phyloP scores from a whole-genome alignment of 2,329 filamentous ascomycete genomes.

The Leptographium radiaticola region DNA sequence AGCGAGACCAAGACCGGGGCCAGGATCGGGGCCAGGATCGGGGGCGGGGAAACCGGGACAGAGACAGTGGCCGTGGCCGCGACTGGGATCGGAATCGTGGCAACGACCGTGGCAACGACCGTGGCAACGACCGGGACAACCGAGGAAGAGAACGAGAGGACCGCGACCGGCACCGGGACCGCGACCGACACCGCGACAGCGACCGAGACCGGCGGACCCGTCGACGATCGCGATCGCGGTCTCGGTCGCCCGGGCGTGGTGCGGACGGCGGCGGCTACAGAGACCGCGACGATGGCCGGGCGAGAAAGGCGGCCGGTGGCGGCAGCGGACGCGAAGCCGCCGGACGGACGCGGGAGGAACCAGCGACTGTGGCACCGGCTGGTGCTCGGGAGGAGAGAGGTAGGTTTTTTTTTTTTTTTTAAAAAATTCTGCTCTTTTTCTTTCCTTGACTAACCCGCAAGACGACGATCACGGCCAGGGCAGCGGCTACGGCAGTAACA shows the following conservation, averaged over 20 bases:
- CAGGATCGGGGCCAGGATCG: not conserved
- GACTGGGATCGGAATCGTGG: slow-evolving; percentile 1
- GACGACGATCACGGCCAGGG: not conserved
- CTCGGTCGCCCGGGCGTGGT: not conserved
- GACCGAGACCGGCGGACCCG: slow-evolving; percentile 8
- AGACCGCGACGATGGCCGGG: not conserved
- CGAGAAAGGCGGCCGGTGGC: not conserved
- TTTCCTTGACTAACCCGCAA: not conserved
- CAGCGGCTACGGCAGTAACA: not conserved
- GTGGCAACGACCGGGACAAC: too few relatives aligned
- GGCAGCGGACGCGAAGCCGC: not conserved
- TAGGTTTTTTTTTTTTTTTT: too few relatives aligned
- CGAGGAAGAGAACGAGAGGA: not conserved
- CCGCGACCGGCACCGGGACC: slow-evolving; percentile 8
- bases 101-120: not conserved
- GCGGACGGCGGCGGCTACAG: not conserved
- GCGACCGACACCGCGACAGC: slow-evolving; percentile 8
- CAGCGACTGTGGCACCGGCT: too few relatives aligned
- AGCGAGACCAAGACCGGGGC: not conserved
- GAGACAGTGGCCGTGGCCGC: slow-evolving; percentile 4
- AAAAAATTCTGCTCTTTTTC: too few relatives aligned
- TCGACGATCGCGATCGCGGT: not conserved
- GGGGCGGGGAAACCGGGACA: not conserved
- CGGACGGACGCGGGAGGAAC: too few relatives aligned
- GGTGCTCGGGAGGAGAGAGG: too few relatives aligned